Conservation (phyloP, 495 filamentous ascomycete species). For the Pseudomonodictys pantanalensis region DNA sequence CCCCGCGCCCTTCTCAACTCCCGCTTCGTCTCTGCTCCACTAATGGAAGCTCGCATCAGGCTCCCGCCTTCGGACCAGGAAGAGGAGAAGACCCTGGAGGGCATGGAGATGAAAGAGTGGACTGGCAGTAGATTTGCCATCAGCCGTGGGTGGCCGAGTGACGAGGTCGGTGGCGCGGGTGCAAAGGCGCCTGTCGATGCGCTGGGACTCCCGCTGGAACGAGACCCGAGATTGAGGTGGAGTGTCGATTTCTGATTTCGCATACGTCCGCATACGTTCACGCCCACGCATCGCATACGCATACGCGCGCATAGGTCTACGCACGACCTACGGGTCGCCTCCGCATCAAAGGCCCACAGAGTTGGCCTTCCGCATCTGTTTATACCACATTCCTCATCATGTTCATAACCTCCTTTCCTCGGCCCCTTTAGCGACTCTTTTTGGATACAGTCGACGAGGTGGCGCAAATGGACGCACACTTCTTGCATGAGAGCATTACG, state of each 20-base stretch:
- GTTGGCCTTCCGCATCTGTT: too few species aligned
- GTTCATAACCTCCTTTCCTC: too few species aligned
- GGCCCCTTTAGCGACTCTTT: too few species aligned
- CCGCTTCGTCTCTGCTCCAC: constrained; percentile 31
- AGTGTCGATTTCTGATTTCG: constrained; percentile 40
- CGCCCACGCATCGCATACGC: too few species aligned
- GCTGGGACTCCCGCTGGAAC: neutral
- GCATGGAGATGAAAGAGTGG: constrained; percentile 1
- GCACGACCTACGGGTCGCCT: too few species aligned
- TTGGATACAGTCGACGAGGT: too few species aligned
- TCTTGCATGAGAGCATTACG: too few species aligned
- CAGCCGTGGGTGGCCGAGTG: constrained; percentile 18
- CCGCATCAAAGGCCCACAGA: too few species aligned
- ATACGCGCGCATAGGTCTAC: too few species aligned
- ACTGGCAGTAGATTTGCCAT: constrained; percentile 18
- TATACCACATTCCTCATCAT: too few species aligned
- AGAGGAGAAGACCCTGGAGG: constrained; percentile 24
- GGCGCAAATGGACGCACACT: too few species aligned
- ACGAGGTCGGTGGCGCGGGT: constrained; percentile 6
- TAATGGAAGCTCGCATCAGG: constrained; percentile 32
- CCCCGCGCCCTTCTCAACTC: constrained; percentile 31
- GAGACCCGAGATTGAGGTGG: constrained; percentile 37
- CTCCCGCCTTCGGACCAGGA: constrained; percentile 24
- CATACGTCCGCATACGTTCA: neutral
- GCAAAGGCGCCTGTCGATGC: constrained; percentile 15